phyloP scores from a whole-genome alignment of 495 filamentous ascomycete genomes.

The Saxophila tyrrhenica region DNA sequence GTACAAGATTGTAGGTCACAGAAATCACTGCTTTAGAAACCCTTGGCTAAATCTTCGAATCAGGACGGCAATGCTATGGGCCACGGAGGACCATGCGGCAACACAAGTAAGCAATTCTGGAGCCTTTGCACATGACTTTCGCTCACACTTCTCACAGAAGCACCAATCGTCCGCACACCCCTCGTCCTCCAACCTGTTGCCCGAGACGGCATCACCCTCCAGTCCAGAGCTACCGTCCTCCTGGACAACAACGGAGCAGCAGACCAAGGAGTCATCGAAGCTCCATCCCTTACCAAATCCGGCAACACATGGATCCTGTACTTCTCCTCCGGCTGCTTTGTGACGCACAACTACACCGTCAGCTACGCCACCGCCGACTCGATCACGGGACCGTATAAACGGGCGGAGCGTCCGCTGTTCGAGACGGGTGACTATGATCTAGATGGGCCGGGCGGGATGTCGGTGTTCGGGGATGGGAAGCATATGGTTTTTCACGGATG shows the following conservation, averaged over 20 bases:
- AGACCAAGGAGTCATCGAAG: constrained; percentile 17
- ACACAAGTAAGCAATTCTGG: neutral
- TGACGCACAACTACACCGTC: constrained; percentile 14
- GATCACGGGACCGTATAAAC: constrained; percentile 13
- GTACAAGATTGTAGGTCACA: constrained; percentile 13
- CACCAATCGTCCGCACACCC: constrained; percentile 13
- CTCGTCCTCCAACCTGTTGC: constrained; percentile 15
- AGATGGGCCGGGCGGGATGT: constrained; percentile 14
- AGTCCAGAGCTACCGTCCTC: constrained; percentile 1
- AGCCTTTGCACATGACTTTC: neutral
- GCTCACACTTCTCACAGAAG: neutral
- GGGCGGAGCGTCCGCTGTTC: constrained; percentile 15
- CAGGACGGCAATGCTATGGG: constrained; percentile 16
- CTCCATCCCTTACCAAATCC: constrained; percentile 12
- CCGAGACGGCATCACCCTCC: constrained; percentile 11
- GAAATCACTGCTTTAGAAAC: neutral
- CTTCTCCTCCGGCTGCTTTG: constrained; percentile 17
- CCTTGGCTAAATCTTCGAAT: neutral
- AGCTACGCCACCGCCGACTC: constrained; percentile 14
- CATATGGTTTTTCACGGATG: constrained; percentile 22
- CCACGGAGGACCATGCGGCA: constrained; percentile 17
- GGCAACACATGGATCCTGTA: constrained; percentile 14
- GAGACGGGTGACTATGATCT: constrained; percentile 14
- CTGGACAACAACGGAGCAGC: constrained; percentile 16
- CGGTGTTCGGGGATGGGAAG: constrained; percentile 13